These are phyloP conservation scores for Saccharomyces paradoxus DNA, from an alignment of 805 yeast genomes.

Conservation along the genomic window DNA sequence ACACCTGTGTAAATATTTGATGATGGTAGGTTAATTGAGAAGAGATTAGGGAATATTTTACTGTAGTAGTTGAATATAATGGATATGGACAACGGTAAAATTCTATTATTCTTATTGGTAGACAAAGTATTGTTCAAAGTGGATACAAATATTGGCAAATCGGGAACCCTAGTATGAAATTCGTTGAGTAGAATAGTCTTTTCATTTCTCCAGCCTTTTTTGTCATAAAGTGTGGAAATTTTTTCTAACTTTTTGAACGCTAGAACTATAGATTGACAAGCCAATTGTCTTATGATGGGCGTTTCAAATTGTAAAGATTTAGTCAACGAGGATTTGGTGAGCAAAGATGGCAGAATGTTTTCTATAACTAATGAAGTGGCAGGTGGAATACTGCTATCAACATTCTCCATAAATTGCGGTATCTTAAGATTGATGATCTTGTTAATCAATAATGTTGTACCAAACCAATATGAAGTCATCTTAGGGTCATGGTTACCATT, in stretches of 20 bases:
- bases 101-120: slow-evolving; percentile 33
- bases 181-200: slow-evolving; percentile 30
- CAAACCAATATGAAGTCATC: slow-evolving; percentile 73
- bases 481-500: slow-evolving; percentile 75
- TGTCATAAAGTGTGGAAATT: slow-evolving; percentile 32
- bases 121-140: slow-evolving; percentile 37
- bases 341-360: slow-evolving; percentile 53
- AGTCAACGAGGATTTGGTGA: slow-evolving; percentile 49
- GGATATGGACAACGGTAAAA: slow-evolving; percentile 42
- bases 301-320: slow-evolving; percentile 48
- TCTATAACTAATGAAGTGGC: slow-evolving; percentile 39
- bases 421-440: slow-evolving; percentile 51
- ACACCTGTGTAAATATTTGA: slow-evolving; percentile 32
- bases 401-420: slow-evolving; percentile 35
- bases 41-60: slow-evolving; percentile 31
- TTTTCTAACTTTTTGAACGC: slow-evolving; percentile 46
- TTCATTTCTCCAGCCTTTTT: slow-evolving; percentile 36
- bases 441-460: slow-evolving; percentile 55
- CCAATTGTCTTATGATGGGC: slow-evolving; percentile 51
- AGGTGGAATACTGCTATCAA: slow-evolving; percentile 30
- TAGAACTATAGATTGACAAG: slow-evolving; percentile 50
- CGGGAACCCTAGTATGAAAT: slow-evolving; percentile 40
- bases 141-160: slow-evolving; percentile 31
- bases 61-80: slow-evolving; percentile 37
- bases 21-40: slow-evolving; percentile 25